Evolutionary conservation across 2,329 filamentous ascomycete genomes (phyloP).

Genomic region (Sporothrix euskadiensis): DNA sequence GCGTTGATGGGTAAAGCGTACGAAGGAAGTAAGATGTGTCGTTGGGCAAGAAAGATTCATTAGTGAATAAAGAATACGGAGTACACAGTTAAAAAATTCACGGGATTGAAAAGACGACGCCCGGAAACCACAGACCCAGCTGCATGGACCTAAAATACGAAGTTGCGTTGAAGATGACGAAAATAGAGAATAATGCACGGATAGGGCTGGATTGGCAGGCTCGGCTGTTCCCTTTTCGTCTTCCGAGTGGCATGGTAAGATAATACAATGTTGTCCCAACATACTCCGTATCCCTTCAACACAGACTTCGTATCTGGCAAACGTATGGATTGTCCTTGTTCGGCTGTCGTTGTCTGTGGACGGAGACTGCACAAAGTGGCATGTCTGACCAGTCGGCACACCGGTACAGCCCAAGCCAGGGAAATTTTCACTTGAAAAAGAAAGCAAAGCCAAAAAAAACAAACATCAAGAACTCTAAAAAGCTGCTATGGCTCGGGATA

Average conservation of each 20-base stretch:
- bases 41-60: background rate
- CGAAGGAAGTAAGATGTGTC: background rate
- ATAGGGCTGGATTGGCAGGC: constrained; percentile 18
- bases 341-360: background rate
- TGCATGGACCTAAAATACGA: background rate
- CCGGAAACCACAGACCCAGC: background rate
- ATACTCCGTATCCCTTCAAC: too few relatives aligned
- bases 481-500: constrained; percentile 2
- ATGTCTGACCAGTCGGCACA: background rate
- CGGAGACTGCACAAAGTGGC: background rate
- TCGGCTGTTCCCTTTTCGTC: constrained; percentile 16
- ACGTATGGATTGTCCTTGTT: background rate
- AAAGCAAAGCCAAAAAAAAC: background rate
- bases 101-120: background rate
- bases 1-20: background rate
- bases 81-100: background rate
- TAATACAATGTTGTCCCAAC: constrained; percentile 3
- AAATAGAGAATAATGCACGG: constrained; percentile 2
- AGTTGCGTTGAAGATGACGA: background rate
- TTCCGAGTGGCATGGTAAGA: background rate
- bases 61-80: background rate
- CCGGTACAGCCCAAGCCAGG: background rate
- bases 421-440: background rate
- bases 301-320: background rate
- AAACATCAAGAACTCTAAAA: background rate